Evolutionary conservation across 192 early-diverging fungal genomes (phyloP).

Genomic region (Linnemannia hyalina): DNA sequence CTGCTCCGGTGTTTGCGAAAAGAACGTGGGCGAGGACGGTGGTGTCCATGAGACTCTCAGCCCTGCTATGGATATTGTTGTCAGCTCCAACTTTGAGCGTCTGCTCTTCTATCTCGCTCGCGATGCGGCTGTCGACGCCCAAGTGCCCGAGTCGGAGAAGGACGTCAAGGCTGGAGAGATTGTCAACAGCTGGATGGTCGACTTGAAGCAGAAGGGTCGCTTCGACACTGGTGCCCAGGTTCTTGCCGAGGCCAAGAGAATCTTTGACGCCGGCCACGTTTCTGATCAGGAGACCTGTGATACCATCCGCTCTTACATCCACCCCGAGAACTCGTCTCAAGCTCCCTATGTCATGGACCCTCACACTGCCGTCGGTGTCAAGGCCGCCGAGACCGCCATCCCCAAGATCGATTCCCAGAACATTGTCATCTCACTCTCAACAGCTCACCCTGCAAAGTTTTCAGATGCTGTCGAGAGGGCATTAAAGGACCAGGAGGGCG

Average conservation of each 20-base stretch:
- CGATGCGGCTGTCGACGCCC: slow-evolving; percentile 63
- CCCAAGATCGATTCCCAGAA: slow-evolving; percentile 29
- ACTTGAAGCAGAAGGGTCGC: slow-evolving; percentile 76
- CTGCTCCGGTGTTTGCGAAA: slow-evolving; percentile 85
- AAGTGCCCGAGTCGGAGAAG: slow-evolving; percentile 53
- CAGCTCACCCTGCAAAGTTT: slow-evolving; percentile 98
- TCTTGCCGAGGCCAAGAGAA: slow-evolving; percentile 72
- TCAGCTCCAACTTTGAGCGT: slow-evolving; percentile 98
- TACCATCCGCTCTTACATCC: slow-evolving; percentile 80
- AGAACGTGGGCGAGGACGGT: slow-evolving; percentile 68
- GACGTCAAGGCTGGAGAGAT: slow-evolving; percentile 68
- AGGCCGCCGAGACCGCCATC: slow-evolving; percentile 74
- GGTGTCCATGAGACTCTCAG: slow-evolving; percentile 82
- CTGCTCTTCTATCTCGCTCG: slow-evolving; percentile 92
- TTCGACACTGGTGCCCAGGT: slow-evolving; percentile 77
- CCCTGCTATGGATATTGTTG: slow-evolving; percentile 98
- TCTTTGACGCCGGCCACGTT: slow-evolving; percentile 83
- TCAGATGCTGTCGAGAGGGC: slow-evolving; percentile 90
- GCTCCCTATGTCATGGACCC: slow-evolving; percentile 89
- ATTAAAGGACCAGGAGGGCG: slow-evolving; percentile 63
- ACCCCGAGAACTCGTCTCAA: slow-evolving; percentile 58
- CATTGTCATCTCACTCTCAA: slow-evolving; percentile 78
- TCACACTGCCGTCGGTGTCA: slow-evolving; percentile 96
- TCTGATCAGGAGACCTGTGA: slow-evolving; percentile 79
- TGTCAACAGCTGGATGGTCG: slow-evolving; percentile 83